Evolutionary conservation across 2,329 filamentous ascomycete species (phyloP).

Genomic region (Calycina herbarum): DNA sequence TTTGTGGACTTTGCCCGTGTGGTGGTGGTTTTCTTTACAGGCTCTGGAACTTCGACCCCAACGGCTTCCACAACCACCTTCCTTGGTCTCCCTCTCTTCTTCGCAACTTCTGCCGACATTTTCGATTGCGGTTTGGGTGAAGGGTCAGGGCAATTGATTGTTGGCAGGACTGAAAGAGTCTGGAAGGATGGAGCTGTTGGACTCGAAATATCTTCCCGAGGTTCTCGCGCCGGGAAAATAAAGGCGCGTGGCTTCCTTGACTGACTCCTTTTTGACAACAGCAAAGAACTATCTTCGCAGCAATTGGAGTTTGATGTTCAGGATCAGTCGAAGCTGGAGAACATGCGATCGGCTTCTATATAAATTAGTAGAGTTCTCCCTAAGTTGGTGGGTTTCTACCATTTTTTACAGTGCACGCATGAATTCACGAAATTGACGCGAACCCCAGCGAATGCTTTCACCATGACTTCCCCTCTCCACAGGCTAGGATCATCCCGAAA

Average conservation of each 20-base stretch:
- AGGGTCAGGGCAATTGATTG: not conserved
- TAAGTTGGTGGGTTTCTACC: not conserved
- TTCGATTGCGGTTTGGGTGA: slow-evolving; percentile 6
- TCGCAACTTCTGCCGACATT: slow-evolving; percentile 32
- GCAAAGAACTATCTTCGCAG: not conserved
- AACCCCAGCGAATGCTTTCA: slow-evolving; percentile 9
- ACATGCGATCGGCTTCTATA: not conserved
- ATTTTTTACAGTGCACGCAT: slow-evolving; percentile 13
- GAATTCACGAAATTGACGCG: slow-evolving; percentile 26
- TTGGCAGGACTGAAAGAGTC: not conserved
- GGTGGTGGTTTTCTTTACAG: slow-evolving; percentile 21
- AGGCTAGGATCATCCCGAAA: not conserved
- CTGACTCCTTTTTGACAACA: not conserved
- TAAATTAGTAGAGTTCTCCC: not conserved
- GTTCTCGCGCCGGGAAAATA: slow-evolving; percentile 12
- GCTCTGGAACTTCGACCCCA: slow-evolving; percentile 23
- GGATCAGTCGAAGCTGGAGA: not conserved
- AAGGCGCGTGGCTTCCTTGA: slow-evolving; percentile 1
- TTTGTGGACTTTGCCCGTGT: slow-evolving; percentile 31
- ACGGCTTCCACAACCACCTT: slow-evolving; percentile 32
- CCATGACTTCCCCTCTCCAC: not conserved
- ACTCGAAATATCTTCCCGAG: not conserved
- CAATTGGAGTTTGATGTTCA: not conserved
- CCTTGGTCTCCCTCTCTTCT: slow-evolving; percentile 35
- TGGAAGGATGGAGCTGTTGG: not conserved